Evolutionary conservation across 1,284 basidiomycete species (phyloP), one percentile per base, ranked within the genome.

Genomic region (Marasmius oreades): DNA sequence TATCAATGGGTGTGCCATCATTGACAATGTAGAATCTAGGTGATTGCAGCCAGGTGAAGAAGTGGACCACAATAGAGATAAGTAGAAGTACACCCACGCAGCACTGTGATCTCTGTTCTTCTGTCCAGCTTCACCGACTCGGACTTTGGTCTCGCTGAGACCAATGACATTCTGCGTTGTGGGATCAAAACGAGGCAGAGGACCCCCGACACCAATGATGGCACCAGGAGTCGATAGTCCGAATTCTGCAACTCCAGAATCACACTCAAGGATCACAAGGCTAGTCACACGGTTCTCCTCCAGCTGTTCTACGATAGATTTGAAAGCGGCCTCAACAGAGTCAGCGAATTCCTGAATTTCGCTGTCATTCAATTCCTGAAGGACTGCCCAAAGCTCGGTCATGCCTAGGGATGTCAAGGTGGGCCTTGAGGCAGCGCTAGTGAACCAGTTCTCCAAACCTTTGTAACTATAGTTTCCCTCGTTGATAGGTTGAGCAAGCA

Each of bases 1-100:
- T 34, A 36, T 52, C 50, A 20, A 52, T 52, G n/a, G 50, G 50
- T 4, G 50, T 31, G 11, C 50, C 50, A n/a, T 52, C 50, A 20
- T 52, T 52, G n/a, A 52, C 36, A 24, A 52, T 36, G 50, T 52
- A 52, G 18, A 52, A 52, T 18, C 50, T n/a, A n/a, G n/a, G n/a
- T 52, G 23, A 51, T 2, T n/a, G 22, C 12, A 24, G 28, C 18
- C 20, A 14, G 31, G 18, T 11, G 31, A 28, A 24, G 20, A 16
- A 18, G 14, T 34, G 20, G 18, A 34, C 14, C 26, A 52, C 24
- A 16, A 36, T 20, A 23, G 14, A 6, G 36, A n/a, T 7, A n/a
- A 51, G 20, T 36, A 5, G 23, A 18, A n/a, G n/a, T n/a, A n/a
- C n/a, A 52, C 50, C 36, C 31, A 52, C 50, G 50, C 24, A 31